Conservation (phyloP, 73 alveolate species). For the Paramecium bursaria region DNA sequence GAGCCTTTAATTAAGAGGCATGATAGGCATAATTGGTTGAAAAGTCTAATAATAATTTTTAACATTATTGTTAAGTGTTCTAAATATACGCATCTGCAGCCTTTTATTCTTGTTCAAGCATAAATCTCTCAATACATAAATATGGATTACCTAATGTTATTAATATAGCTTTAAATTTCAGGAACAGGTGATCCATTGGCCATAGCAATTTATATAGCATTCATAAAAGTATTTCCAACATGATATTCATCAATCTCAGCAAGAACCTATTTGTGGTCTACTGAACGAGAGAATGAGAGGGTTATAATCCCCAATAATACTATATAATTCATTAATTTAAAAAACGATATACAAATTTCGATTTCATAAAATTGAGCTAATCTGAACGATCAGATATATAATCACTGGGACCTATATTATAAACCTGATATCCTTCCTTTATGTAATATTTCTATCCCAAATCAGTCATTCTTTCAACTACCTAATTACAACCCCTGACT, state of each 20-base stretch:
- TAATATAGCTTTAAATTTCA: constrained; percentile 54
- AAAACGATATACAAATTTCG: constrained; percentile 48
- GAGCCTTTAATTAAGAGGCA: constrained; percentile 33
- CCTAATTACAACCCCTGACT: constrained; percentile 5
- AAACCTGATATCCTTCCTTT: not conserved
- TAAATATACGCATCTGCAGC: constrained; percentile 46
- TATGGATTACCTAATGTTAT: constrained; percentile 51
- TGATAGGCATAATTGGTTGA: constrained; percentile 53
- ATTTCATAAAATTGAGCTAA: constrained; percentile 31
- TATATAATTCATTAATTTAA: too few relatives aligned
- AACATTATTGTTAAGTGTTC: constrained; percentile 15
- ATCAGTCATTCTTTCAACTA: not conserved
- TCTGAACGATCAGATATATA: constrained; percentile 17
- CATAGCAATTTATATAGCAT: constrained; percentile 33
- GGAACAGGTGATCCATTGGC: constrained; percentile 59
- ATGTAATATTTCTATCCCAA: not conserved
- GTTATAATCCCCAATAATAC: too few relatives aligned
- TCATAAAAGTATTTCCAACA: constrained; percentile 31
- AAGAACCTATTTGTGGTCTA: too few relatives aligned
- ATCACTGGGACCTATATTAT: not conserved
- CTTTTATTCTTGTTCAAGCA: constrained; percentile 52
- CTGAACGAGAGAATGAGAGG: too few relatives aligned
- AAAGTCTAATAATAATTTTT: constrained; percentile 32
- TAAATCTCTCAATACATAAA: not conserved
- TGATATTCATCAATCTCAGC: constrained; percentile 22